Conservation (phyloP, 1,284 basidiomycete species). For the Trichosporon asahii region DNA sequence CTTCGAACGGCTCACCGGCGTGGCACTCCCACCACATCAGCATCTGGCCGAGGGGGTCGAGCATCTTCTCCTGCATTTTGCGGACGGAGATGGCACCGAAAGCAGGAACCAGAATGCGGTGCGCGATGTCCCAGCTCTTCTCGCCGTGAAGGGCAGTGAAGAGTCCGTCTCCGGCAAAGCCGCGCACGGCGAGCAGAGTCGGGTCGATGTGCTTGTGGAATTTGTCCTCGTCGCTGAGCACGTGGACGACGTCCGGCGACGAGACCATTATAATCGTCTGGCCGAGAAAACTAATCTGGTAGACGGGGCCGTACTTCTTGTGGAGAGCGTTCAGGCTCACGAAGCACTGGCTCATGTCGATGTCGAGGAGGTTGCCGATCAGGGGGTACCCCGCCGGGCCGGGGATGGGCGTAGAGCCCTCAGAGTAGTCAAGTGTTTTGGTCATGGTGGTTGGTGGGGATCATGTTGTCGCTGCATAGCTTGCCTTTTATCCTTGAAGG, state of each 20-base stretch:
- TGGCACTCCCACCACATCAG: conserved; percentile 28
- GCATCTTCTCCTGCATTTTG: conserved; percentile 56
- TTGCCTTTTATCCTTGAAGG: background rate
- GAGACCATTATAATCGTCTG: conserved; percentile 47
- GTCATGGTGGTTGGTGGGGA: background rate
- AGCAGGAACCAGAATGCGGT: conserved; percentile 58
- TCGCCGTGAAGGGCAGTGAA: conserved; percentile 53
- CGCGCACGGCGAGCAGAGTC: conserved; percentile 51
- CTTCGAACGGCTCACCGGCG: background rate
- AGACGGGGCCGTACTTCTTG: conserved; percentile 28
- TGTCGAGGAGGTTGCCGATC: conserved; percentile 48
- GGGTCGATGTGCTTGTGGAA: conserved; percentile 54
- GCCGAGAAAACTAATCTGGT: conserved; percentile 38
- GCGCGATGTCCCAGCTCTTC: conserved; percentile 54
- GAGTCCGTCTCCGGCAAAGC: conserved; percentile 53
- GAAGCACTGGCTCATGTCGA: conserved; percentile 15
- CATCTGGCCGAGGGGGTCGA: conserved; percentile 56
- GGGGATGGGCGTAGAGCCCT: background rate
- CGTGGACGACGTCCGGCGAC: conserved; percentile 51
- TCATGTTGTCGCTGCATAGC: background rate
- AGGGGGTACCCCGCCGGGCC: background rate
- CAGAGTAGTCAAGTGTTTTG: background rate
- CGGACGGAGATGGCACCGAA: conserved; percentile 56
- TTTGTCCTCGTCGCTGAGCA: conserved; percentile 55
- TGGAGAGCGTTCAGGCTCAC: conserved; percentile 25